Evolutionary conservation across 768 basidiomycete species (phyloP), one percentile per base, ranked within the genome.

Genomic region (Polyporus arcularius): DNA sequence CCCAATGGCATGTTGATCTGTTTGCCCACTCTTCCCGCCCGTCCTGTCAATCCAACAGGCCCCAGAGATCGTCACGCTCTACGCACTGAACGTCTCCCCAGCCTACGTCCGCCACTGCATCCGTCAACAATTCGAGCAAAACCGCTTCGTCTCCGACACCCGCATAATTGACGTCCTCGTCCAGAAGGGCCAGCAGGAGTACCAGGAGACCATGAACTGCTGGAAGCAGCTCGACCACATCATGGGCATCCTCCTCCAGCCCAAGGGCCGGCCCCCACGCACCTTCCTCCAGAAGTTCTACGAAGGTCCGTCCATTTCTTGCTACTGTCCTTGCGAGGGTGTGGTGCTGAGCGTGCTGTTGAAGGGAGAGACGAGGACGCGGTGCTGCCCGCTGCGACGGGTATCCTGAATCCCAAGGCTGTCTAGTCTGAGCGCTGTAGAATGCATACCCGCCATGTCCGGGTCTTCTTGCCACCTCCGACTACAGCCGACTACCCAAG

Each of bases 151-250:
- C 41, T 85, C 87, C 47, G 93, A 98, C 77, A 76, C 83, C 30
- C 85, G 86, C 57, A 85, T 90, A 26, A 85, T 98, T 71, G 94
- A 99, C 72, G 78, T 96, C 47, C 80, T 98, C 67, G 70, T 97
- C 42, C 82, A 89, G 70, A 98, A 98, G 80, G 81, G 85, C 54
- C 80, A 86, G 64, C 89, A 87, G 76, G 94, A 98, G 66, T 92
- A 86, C 70, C 96, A 98, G 80, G 96, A 98, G 80, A 89, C 89
- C 54, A 80, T 97, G 81, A 98, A 98, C 71, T 85, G 83, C 68
- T 98, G 95, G 95, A 95, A 95, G 71, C 90, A 92, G 78, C 82
- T 80, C 45, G 89, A 92, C 62, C 92, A 94, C 70, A 78, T 94
- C 32, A 74, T 87, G 73, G 91, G 90, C 3, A 82, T 90, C 38